Base-by-base conservation (phyloP, 345 rosid genomes). In the Clausena lansium region DNA sequence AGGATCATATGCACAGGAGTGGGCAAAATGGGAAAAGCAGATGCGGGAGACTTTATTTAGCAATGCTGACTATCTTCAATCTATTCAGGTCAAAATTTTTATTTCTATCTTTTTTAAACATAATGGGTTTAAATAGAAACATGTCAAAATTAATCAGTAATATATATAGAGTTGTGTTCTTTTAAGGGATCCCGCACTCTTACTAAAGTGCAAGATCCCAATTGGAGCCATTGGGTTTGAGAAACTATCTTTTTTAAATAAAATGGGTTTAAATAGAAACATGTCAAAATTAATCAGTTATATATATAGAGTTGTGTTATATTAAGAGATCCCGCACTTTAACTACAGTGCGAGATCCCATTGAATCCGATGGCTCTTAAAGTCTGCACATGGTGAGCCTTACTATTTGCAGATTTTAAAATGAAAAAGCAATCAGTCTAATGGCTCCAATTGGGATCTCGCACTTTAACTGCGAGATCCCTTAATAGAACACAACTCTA, bases 1-100 rank as follows among this genome's bases (percentile, higher is more conserved):
- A 81, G 99, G 98, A 74, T 67, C 97, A 52, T 95, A 91, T 79
- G 88, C 85, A 67, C 83, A 79, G 73, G 97, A 90, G 81, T 95
- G 99, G 98, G 82, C 80, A 61, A 88, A 92, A 78, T 95, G 99
- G 99, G 99, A 95, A 87, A 89, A 87, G 80, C 85, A 83, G 66
- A 79, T 92, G 78, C 90, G 93, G 9, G 86, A 86, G 57, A 81
- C 80, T 76, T 72, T 95, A 59, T 57, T 52, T 38, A 82, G 78
- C 83, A 76, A 89, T 83, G 80, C 92, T 20, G 86, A 95, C 72
- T 91, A 90, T 87, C 83, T 93, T 30, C 86, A 82, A 77, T 89
- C 91, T 84, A 70, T 93, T 80, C 99, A 93, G 98, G 98, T 93
- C 47, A 58, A 6, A 45, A 64, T 28, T 7, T 27, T 32, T 14